These are phyloP conservation scores for Sonneratia caseolaris DNA, from an alignment of 345 rosid species.

Conservation along the genomic window DNA sequence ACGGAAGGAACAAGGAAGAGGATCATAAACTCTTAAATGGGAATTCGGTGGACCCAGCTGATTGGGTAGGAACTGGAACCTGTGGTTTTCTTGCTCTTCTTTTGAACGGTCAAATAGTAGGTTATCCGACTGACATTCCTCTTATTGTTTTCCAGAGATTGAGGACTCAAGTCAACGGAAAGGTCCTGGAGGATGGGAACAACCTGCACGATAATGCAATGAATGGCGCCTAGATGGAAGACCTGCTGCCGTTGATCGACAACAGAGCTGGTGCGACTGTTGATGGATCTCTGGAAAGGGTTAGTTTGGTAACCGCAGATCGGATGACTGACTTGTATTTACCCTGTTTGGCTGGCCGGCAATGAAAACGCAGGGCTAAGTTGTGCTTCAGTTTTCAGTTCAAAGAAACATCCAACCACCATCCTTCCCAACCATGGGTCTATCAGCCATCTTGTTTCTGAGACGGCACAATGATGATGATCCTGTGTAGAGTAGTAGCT, in stretches of 20 bases:
- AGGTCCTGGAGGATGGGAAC: constrained; percentile 60
- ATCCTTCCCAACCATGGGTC: no score
- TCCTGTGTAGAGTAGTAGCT: no score
- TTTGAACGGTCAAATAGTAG: neutral
- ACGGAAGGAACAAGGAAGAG: constrained; percentile 68
- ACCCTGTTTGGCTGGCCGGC: neutral
- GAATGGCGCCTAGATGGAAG: constrained; percentile 47
- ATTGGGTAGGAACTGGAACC: constrained; percentile 44
- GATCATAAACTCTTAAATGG: constrained; percentile 92
- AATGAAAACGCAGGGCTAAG: neutral
- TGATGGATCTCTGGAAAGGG: neutral
- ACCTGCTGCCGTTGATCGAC: neutral
- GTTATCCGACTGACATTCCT: neutral
- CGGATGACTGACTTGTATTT: constrained; percentile 1
- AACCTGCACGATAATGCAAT: constrained; percentile 48
- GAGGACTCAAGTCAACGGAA: constrained; percentile 76
- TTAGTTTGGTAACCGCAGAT: neutral
- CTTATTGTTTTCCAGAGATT: constrained; percentile 40
- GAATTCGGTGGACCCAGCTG: constrained; percentile 71
- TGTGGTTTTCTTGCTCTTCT: neutral
- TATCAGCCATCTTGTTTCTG: no score
- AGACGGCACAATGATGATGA: no score
- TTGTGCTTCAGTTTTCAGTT: neutral
- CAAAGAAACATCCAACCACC: neutral
- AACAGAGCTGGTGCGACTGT: constrained; percentile 3